Evolutionary conservation across 2,329 filamentous ascomycete species (phyloP).

Genomic region (Penicillium polonicum): DNA sequence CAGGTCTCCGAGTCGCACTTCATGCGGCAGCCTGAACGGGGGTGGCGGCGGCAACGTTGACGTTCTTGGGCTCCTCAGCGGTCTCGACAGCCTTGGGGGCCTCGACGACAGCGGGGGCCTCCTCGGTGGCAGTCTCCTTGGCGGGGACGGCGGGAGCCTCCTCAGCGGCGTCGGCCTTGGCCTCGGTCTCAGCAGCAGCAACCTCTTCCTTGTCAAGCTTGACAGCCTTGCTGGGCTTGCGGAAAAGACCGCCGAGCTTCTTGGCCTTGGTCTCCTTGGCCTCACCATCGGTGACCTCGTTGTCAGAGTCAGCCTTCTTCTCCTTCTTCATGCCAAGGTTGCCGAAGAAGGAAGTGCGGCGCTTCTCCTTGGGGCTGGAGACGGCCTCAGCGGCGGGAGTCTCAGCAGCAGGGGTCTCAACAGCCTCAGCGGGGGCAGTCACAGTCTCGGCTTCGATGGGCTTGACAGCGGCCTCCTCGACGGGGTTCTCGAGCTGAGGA

Average conservation of each 20-base stretch:
- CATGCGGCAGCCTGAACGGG: slow-evolving; percentile 46
- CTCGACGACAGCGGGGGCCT: slow-evolving; percentile 18
- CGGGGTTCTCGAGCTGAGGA: slow-evolving; percentile 49
- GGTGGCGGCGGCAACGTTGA: slow-evolving; percentile 33
- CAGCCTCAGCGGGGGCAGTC: slow-evolving; percentile 46
- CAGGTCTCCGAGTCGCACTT: slow-evolving; percentile 34
- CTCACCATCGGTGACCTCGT: slow-evolving; percentile 48
- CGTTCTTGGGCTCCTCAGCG: slow-evolving; percentile 36
- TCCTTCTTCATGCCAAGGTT: slow-evolving; percentile 54
- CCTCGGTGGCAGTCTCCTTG: slow-evolving; percentile 26
- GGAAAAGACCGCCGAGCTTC: slow-evolving; percentile 50
- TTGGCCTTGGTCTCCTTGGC: slow-evolving; percentile 43
- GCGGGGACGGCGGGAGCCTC: slow-evolving; percentile 23
- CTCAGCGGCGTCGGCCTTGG: slow-evolving; percentile 34
- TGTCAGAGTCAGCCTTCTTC: slow-evolving; percentile 51
- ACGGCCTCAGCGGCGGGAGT: slow-evolving; percentile 34
- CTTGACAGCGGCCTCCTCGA: slow-evolving; percentile 38
- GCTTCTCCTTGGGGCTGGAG: slow-evolving; percentile 47
- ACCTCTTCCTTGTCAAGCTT: slow-evolving; percentile 44
- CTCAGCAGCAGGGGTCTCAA: slow-evolving; percentile 32
- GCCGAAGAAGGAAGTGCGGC: slow-evolving; percentile 55
- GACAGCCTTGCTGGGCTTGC: slow-evolving; percentile 50
- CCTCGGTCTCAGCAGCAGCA: slow-evolving; percentile 32
- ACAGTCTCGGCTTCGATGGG: slow-evolving; percentile 42
- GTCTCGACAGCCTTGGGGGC: slow-evolving; percentile 29